Conservation (phyloP, 164 flowering plant species). For the Paratinospora sagittata region DNA sequence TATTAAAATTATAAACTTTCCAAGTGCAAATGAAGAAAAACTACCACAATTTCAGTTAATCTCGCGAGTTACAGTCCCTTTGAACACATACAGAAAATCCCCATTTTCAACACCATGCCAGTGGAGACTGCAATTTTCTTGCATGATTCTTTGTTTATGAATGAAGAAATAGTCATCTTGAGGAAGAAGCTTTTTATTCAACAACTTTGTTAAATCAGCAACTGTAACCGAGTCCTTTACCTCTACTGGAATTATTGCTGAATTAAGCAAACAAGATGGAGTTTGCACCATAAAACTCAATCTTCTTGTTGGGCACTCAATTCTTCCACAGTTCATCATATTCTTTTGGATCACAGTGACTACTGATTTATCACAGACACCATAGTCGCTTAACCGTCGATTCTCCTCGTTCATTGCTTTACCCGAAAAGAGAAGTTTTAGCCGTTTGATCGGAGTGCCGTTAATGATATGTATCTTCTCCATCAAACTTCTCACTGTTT, state of each 20-base stretch:
- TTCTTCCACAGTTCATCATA: slow-evolving; percentile 18
- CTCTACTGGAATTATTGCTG: slow-evolving; percentile 51
- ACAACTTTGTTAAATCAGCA: slow-evolving; percentile 39
- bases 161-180: slow-evolving; percentile 74
- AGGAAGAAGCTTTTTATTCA: slow-evolving; percentile 48
- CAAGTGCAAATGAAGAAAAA: too few relatives aligned
- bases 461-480: slow-evolving; percentile 69
- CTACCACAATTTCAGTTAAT: neutral
- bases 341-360: slow-evolving; percentile 41
- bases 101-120: slow-evolving; percentile 86
- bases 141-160: slow-evolving; percentile 82
- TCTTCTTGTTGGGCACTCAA: slow-evolving; percentile 33
- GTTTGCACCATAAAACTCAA: slow-evolving; percentile 53
- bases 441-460: slow-evolving; percentile 49
- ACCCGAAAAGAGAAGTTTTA: slow-evolving; percentile 44
- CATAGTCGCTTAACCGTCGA: slow-evolving; percentile 54
- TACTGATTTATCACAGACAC: slow-evolving; percentile 47
- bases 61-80: slow-evolving; percentile 47
- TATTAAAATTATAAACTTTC: too few relatives aligned
- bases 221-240: slow-evolving; percentile 49
- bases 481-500: slow-evolving; percentile 58
- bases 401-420: slow-evolving; percentile 53
- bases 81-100: slow-evolving; percentile 64
- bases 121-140: slow-evolving; percentile 49
- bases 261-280: slow-evolving; percentile 48